Evolutionary conservation across 2,329 filamentous ascomycete genomes (phyloP), one percentile per base, ranked within the genome.

Genomic region (Botryotinia calthae): DNA sequence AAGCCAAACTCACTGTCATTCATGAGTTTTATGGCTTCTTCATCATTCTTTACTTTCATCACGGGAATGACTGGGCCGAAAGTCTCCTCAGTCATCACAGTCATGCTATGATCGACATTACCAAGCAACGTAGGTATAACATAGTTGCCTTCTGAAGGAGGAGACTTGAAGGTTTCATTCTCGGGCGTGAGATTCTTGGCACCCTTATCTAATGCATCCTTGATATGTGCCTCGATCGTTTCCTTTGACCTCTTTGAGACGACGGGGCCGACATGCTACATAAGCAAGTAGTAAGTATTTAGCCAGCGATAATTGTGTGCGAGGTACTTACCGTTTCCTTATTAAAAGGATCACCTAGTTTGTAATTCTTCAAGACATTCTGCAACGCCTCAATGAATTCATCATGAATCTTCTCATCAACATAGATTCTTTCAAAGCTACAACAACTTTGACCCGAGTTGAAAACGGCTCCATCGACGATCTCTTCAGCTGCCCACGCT

Each of bases 361-460:
- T 93, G 84, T 97, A 97, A 59, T 89, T 88, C 81, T 87, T 87
- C 77, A 98, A 87, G 12, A 97, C 93, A 72, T 91, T 90, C 82
- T 96, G 93, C 20, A 93, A 86, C 8, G 92, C 93, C 69, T 89
- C 86, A 69, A 98, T 86, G 79, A 98, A 98, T 20, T 88, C 84
- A 79, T 97, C 94, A 81, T 98, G 90, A 67, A 98, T 89, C 77
- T 88, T 90, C 80, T 93, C 91, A 79, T 96, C 90, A 8, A 98
- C 95, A 79, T 98, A 98, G 31, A 98, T 89, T 48, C 95, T 88
- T 84, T 98, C 95, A 71, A 98, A 86, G 37, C 94, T 93, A 83
- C 95, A 98, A 86, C 95, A 98, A 81, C 94, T 97, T 85, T 98
- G 95, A n/a, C 95, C 95, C 69, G 95, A 97, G 84, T 98, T 98